Evolutionary conservation across 1,139 yeast species (phyloP).

Genomic region (Candida freyschussii): DNA sequence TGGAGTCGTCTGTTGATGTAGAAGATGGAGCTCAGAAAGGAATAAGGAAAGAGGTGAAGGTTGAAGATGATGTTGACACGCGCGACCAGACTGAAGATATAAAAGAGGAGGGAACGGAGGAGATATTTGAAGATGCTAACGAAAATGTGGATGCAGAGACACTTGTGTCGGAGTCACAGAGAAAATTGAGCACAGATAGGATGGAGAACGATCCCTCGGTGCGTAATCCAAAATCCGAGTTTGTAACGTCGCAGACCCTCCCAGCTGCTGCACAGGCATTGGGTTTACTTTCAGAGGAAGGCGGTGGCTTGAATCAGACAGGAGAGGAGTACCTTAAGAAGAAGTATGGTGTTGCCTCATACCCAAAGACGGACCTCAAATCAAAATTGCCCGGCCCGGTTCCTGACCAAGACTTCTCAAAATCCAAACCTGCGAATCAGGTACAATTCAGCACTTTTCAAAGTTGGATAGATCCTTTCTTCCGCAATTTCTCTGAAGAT

Average conservation of each 20-base stretch:
- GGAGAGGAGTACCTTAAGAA: constrained; percentile 71
- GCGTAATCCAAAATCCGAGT: constrained; percentile 75
- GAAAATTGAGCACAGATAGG: constrained; percentile 23
- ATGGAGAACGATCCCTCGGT: constrained; percentile 55
- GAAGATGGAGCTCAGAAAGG: constrained; percentile 10
- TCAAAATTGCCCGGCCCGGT: constrained; percentile 81
- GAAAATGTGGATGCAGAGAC: constrained; percentile 5
- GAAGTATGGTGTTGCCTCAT: constrained; percentile 85
- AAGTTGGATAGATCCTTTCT: constrained; percentile 79
- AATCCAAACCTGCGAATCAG: constrained; percentile 83
- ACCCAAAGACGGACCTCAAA: constrained; percentile 73
- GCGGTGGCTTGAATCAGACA: constrained; percentile 42
- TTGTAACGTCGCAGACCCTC: constrained; percentile 66
- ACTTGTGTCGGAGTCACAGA: constrained; percentile 15
- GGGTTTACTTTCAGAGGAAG: constrained; percentile 62
- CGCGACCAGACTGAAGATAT: constrained; percentile 11
- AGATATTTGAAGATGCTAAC: constrained; percentile 12
- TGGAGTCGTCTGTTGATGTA: constrained; percentile 5
- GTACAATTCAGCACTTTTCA: constrained; percentile 89
- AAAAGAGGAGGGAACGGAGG: constrained; percentile 20
- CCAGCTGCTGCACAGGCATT: constrained; percentile 64
- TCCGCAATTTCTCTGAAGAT: constrained; percentile 70
- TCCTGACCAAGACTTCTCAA: constrained; percentile 83
- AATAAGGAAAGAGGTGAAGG: constrained; percentile 3
- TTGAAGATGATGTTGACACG: constrained; percentile 8